Conservation (phyloP, 2,329 filamentous ascomycete genomes). For the Hymenoscyphus repandus region DNA sequence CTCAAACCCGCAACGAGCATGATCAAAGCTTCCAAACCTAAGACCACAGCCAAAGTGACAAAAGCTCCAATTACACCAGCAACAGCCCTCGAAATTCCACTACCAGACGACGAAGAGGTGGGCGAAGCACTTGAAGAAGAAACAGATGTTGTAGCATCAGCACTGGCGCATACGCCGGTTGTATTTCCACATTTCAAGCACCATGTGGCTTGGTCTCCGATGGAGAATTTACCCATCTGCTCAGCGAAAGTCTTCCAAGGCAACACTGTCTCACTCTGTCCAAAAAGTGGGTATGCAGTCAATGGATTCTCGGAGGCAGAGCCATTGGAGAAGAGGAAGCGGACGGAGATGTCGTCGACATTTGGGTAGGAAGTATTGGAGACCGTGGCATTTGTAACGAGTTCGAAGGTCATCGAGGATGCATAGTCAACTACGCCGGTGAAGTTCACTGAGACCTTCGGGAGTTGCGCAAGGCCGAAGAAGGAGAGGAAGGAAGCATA, state of each 20-base stretch:
- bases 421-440: slow-evolving; percentile 79
- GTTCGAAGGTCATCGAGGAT: slow-evolving; percentile 74
- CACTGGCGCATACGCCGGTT: slow-evolving; percentile 58
- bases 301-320: slow-evolving; percentile 41
- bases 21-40: slow-evolving; percentile 49
- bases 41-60: slow-evolving; percentile 60
- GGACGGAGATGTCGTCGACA: slow-evolving; percentile 46
- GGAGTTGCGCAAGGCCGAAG: slow-evolving; percentile 53
- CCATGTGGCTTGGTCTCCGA: slow-evolving; percentile 63
- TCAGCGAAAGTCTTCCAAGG: slow-evolving; percentile 64
- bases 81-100: slow-evolving; percentile 57
- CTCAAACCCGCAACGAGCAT: slow-evolving; percentile 52
- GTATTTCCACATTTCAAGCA: slow-evolving; percentile 71
- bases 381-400: slow-evolving; percentile 50
- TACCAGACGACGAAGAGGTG: slow-evolving; percentile 20
- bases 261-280: slow-evolving; percentile 48
- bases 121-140: slow-evolving; percentile 26
- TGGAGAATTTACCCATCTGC: slow-evolving; percentile 60
- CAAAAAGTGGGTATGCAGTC: slow-evolving; percentile 52
- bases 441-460: slow-evolving; percentile 55
- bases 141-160: slow-evolving; percentile 28
- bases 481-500: slow-evolving; percentile 59
- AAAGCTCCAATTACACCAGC: slow-evolving; percentile 76
- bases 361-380: slow-evolving; percentile 42
- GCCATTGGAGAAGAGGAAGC: slow-evolving; percentile 58